Conservation (phyloP, 2,329 filamentous ascomycete genomes). For the Hymenoscyphus albidus region DNA sequence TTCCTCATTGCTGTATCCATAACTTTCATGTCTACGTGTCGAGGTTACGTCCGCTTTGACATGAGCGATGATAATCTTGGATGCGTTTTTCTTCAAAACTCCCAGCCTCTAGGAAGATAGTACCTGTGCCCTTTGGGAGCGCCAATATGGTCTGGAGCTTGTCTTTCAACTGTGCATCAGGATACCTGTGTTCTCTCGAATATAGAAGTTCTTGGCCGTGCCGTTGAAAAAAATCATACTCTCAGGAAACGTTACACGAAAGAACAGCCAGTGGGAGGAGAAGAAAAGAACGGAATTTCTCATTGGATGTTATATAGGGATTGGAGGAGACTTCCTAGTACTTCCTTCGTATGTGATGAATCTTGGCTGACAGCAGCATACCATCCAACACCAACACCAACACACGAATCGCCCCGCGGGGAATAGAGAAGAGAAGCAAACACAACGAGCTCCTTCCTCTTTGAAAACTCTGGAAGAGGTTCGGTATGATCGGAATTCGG, state of each 20-base stretch:
- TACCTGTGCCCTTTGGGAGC: not conserved
- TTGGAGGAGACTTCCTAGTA: not conserved
- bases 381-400: not conserved
- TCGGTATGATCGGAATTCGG: not conserved
- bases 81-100: not conserved
- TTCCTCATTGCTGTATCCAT: not conserved
- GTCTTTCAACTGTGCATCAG: not conserved
- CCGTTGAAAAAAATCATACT: not conserved
- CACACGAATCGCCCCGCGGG: not conserved
- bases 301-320: not conserved
- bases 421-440: not conserved
- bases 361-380: conserved; percentile 3
- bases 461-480: not conserved
- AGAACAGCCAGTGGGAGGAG: not conserved
- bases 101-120: not conserved
- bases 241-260: not conserved
- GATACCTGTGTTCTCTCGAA: not conserved
- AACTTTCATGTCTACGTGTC: not conserved
- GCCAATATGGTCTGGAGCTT: not conserved
- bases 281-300: not conserved
- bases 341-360: not conserved
- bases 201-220: not conserved
- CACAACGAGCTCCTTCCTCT: not conserved
- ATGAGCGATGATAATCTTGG: not conserved
- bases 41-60: not conserved